Conservation (phyloP, 139 green algal species). For the Haematococcus lacustris region DNA sequence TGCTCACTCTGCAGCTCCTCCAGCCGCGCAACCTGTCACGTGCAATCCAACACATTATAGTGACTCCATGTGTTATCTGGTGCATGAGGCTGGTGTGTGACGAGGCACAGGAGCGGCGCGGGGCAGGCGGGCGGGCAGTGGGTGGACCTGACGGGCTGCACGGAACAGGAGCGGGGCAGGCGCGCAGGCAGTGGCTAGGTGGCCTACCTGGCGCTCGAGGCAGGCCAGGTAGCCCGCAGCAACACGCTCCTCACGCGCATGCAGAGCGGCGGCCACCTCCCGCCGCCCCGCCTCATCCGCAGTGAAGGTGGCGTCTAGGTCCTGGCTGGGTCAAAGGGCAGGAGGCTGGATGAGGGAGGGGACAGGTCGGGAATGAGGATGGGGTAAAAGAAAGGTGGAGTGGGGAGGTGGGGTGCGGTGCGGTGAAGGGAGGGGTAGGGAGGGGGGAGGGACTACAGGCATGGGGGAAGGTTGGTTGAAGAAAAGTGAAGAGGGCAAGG, state of each 20-base stretch:
- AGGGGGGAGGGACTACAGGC: too few relatives aligned
- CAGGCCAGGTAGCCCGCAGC: constrained; percentile 6
- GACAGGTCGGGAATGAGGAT: background rate
- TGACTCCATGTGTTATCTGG: background rate
- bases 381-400: background rate
- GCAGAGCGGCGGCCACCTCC: constrained; percentile 5
- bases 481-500: too few relatives aligned
- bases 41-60: background rate
- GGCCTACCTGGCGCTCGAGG: constrained; percentile 11
- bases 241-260: constrained; percentile 13
- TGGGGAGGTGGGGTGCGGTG: too few relatives aligned
- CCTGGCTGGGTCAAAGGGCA: constrained; percentile 4
- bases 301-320: background rate
- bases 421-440: too few relatives aligned
- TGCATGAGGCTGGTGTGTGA: too few relatives aligned
- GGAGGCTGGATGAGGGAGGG: background rate
- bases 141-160: too few relatives aligned
- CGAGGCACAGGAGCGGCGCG: too few relatives aligned
- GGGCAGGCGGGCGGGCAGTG: too few relatives aligned
- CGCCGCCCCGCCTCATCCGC: background rate
- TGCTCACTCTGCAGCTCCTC: background rate
- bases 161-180: too few relatives aligned
- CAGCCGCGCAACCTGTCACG: background rate
- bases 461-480: too few relatives aligned
- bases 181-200: too few relatives aligned